These are phyloP conservation scores for Malus hybrid DNA, from an alignment of 331 rosid genomes.

Conservation along the genomic window DNA sequence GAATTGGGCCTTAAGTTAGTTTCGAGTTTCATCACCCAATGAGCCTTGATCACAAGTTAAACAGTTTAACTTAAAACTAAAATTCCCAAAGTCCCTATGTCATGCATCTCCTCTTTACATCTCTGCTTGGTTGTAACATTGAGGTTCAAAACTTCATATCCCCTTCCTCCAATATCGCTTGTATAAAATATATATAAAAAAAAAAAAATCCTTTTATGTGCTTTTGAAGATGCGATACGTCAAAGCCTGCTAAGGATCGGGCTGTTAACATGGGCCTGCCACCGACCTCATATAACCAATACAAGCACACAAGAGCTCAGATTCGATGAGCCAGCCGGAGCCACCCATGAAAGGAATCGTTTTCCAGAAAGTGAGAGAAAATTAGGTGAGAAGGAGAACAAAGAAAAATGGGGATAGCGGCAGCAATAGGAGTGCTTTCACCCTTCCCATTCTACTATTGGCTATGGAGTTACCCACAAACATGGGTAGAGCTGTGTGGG, in stretches of 20 bases:
- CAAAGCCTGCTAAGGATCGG: not conserved
- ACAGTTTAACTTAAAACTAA: too few species aligned
- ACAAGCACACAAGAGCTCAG: not conserved
- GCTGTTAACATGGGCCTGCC: not conserved
- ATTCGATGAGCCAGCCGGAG: not conserved
- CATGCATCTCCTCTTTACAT: too few species aligned
- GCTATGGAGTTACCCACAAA: conserved; percentile 69
- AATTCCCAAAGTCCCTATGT: too few species aligned
- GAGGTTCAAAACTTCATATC: too few species aligned
- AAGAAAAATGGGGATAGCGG: conserved; percentile 41
- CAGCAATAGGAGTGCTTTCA: conserved; percentile 42
- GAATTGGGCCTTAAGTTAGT: too few species aligned
- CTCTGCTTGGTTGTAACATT: too few species aligned
- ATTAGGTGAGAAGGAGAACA: not conserved
- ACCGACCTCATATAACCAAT: too few species aligned
- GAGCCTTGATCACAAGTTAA: too few species aligned
- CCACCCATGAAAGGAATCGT: not conserved
- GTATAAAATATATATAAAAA: not conserved
- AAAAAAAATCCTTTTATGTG: not conserved
- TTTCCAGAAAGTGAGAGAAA: conserved; percentile 2
- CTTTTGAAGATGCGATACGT: not conserved
- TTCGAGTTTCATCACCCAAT: too few species aligned
- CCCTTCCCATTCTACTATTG: conserved; percentile 77
- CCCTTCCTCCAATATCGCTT: too few species aligned
- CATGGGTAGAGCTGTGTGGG: conserved; percentile 76